Base-by-base conservation (phyloP, 345 rosid genomes). In the Syzygium oleosum region DNA sequence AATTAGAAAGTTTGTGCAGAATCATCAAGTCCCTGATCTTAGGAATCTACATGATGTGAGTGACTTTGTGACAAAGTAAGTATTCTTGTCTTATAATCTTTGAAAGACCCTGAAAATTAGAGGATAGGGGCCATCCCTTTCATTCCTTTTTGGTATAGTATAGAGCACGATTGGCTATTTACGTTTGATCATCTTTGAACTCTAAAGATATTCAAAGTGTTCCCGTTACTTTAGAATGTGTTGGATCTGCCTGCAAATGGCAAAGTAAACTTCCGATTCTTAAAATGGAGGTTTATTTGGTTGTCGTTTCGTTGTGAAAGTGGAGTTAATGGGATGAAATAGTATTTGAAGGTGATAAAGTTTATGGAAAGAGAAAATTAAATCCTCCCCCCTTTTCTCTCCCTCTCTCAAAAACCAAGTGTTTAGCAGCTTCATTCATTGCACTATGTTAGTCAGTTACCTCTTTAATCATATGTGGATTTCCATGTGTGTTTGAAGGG, bases 1-100 rank as follows among this genome's bases (percentile, higher is more conserved):
- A 90, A 92, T 98, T 59, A 95, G 96, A 90, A 98, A 95, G 84
- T 95, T 96, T 88, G 99, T 97, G 89, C 98, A 95, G 90, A 97
- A 92, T 88, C 99, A 95, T 88, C 93, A 95, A 90, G 98, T 95
- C 83, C 98, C 95, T 21, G 95, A 98, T 93, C 95, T 98, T 80
- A 93, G 99, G 89, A 94, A 93, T 89, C 93, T 96, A 59, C 98
- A 93, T 90, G 99, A 97, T 79, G 98, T 97, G 88, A 97, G 99
- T 88, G 98, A 95, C 90, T 97, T 94, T 90, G 92, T 98, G 86
- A 96, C 98, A 13, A 96, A 92, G 99, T 98, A 94, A 94, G 97
- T 78, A 85, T 86, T 51, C 4, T 13, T 58, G 23, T 23, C 31
- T 85, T 25, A 43, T 63, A n/a, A 9, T 52, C 17, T 4, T 8